Evolutionary conservation across 2,329 filamentous ascomycete genomes (phyloP).

Genomic region (Thelonectria olida): DNA sequence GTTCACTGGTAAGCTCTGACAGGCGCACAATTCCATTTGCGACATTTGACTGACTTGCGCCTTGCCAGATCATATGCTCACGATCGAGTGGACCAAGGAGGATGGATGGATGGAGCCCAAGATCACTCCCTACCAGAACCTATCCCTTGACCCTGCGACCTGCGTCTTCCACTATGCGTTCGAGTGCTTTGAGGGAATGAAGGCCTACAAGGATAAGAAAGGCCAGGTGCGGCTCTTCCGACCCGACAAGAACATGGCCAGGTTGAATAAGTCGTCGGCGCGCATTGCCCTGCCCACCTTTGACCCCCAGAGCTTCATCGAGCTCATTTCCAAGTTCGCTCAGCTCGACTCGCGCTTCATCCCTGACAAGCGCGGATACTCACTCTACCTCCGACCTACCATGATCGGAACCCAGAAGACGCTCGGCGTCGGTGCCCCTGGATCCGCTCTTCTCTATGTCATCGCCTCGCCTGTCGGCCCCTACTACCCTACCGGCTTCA

Average conservation of each 20-base stretch:
- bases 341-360: conserved; percentile 90
- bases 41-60: conserved; percentile 20
- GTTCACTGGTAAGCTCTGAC: conserved; percentile 77
- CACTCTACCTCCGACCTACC: conserved; percentile 92
- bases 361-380: conserved; percentile 86
- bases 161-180: conserved; percentile 99
- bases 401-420: conserved; percentile 98
- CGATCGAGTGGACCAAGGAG: conserved; percentile 88
- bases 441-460: conserved; percentile 89
- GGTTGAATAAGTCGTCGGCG: conserved; percentile 89
- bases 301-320: conserved; percentile 75
- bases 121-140: conserved; percentile 95
- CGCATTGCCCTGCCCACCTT: conserved; percentile 95
- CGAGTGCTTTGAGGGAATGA: conserved; percentile 98
- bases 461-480: conserved; percentile 97
- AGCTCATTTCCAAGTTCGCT: conserved; percentile 83
- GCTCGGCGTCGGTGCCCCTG: conserved; percentile 90
- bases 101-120: conserved; percentile 84
- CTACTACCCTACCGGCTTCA: conserved; percentile 98
- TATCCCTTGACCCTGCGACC: conserved; percentile 93
- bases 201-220: conserved; percentile 91
- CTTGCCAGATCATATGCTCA: conserved; percentile 91
- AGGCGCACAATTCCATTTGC: not conserved
- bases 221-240: conserved; percentile 88
- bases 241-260: conserved; percentile 94